Percentiles rank a stretch among this genome's conserved stretches.
Evolutionary conservation across 768 basidiomycete species (phyloP).

Genomic region (Aureoboletus auriporus): DNA sequence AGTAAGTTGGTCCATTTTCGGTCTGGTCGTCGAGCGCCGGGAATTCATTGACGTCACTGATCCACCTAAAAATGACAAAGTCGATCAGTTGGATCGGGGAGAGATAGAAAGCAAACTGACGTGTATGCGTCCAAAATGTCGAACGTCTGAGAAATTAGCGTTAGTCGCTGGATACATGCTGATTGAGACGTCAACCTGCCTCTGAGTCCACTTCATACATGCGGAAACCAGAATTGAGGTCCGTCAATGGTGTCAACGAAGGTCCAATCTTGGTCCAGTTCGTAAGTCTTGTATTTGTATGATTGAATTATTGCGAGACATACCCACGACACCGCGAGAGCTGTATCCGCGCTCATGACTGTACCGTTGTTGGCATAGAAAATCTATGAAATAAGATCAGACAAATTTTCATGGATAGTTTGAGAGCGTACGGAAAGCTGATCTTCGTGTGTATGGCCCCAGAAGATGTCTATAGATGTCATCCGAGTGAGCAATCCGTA

Average conservation of each 20-base stretch:
- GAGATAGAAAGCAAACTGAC: slow-evolving; percentile 32
- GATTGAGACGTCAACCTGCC: slow-evolving; percentile 12
- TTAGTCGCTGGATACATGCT: neutral
- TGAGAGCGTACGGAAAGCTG: slow-evolving; percentile 44
- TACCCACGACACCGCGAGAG: slow-evolving; percentile 46
- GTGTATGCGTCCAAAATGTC: slow-evolving; percentile 74
- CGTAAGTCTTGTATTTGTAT: neutral
- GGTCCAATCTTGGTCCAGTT: slow-evolving; percentile 31
- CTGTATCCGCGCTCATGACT: slow-evolving; percentile 47
- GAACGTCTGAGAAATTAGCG: slow-evolving; percentile 45
- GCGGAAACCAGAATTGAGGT: slow-evolving; percentile 67
- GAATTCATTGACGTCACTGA: slow-evolving; percentile 54
- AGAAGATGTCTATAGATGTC: slow-evolving; percentile 51
- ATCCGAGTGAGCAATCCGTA: neutral
- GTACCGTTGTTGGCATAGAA: slow-evolving; percentile 70
- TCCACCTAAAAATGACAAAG: slow-evolving; percentile 43
- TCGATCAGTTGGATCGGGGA: too few relatives aligned
- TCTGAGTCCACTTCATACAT: slow-evolving; percentile 36
- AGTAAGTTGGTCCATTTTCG: slow-evolving; percentile 52
- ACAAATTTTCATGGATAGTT: neutral
- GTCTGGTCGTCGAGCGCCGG: slow-evolving; percentile 51
- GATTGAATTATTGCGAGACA: neutral
- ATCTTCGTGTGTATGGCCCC: slow-evolving; percentile 70
- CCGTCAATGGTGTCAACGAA: slow-evolving; percentile 60
- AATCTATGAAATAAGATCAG: slow-evolving; percentile 37